A percentile compares a stretch with the other conserved stretches of the same genome.
phyloP scores from a whole-genome alignment of 202 grass and related monocot species.

The Elaeis oleifera region DNA sequence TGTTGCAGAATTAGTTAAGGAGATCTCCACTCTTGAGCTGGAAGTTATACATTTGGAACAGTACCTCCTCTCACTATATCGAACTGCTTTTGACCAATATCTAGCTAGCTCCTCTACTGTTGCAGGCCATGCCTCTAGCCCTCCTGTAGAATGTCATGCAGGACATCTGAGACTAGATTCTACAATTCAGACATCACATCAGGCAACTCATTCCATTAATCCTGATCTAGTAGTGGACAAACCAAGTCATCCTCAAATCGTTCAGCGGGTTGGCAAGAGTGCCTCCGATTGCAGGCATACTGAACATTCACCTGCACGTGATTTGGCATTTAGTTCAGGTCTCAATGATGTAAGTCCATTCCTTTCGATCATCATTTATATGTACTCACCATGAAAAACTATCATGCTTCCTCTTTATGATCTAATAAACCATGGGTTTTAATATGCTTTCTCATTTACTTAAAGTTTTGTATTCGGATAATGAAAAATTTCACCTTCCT shows the following conservation, averaged over 20 bases:
- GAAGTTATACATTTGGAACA: constrained; percentile 77
- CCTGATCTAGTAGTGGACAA: constrained; percentile 33
- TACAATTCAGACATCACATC: constrained; percentile 11
- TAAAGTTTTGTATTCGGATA: no score
- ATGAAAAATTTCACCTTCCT: no score
- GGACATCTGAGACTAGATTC: constrained; percentile 2
- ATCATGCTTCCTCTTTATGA: no score
- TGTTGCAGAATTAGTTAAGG: constrained; percentile 57
- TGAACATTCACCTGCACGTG: constrained; percentile 40
- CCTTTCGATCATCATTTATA: not conserved
- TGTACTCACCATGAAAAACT: no score
- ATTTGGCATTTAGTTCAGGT: constrained; percentile 36
- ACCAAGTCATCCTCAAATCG: constrained; percentile 13
- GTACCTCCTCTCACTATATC: constrained; percentile 82
- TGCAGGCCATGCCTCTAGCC: constrained; percentile 26
- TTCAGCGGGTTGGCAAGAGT: constrained; percentile 31
- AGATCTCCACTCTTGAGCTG: constrained; percentile 83
- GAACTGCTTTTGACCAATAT: constrained; percentile 64
- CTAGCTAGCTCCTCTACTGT: constrained; percentile 44
- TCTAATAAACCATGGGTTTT: no score
- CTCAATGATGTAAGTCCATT: constrained; percentile 34
- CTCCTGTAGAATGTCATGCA: constrained; percentile 15
- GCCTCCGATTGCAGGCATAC: constrained; percentile 36
- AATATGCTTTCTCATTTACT: no score
- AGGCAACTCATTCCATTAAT: constrained; percentile 19